These are phyloP conservation scores for Lumnitzera racemosa DNA, from an alignment of 345 rosid species.

Conservation along the genomic window DNA sequence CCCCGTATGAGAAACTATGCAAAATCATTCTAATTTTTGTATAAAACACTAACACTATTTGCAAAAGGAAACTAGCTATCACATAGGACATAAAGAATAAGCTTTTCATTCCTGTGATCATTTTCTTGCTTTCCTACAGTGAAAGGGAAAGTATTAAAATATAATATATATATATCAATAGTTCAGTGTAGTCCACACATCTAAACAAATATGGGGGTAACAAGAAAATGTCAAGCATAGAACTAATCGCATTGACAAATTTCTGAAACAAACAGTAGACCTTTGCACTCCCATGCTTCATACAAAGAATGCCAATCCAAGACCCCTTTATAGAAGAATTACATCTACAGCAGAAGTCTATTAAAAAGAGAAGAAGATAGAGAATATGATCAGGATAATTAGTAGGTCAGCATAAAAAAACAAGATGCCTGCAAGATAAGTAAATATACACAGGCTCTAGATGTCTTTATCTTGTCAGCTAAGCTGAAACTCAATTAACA, in stretches of 20 bases:
- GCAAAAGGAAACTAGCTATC: neutral
- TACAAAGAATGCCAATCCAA: constrained; percentile 67
- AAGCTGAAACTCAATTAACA: constrained; percentile 70
- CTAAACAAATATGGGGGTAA: constrained; percentile 1
- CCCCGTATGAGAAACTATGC: too few species aligned
- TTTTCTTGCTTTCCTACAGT: constrained; percentile 81
- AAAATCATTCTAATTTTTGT: neutral
- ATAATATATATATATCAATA: constrained; percentile 4
- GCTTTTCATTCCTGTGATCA: constrained; percentile 44
- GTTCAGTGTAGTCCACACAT: neutral
- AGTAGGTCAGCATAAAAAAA: neutral
- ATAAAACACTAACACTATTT: neutral
- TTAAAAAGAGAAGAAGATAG: constrained; percentile 16
- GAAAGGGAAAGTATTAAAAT: constrained; percentile 1
- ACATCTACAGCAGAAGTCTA: constrained; percentile 77
- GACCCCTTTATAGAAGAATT: constrained; percentile 85
- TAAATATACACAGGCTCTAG: neutral
- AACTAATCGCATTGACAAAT: neutral
- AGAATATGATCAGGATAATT: neutral
- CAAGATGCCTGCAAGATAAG: neutral
- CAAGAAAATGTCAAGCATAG: neutral
- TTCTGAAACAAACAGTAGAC: constrained; percentile 25
- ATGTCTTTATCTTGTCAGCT: constrained; percentile 60
- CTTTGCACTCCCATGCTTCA: constrained; percentile 96
- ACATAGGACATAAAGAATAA: constrained; percentile 4